phyloP scores from a whole-genome alignment of 1,284 basidiomycete species.

The Tausonia pullulans region DNA sequence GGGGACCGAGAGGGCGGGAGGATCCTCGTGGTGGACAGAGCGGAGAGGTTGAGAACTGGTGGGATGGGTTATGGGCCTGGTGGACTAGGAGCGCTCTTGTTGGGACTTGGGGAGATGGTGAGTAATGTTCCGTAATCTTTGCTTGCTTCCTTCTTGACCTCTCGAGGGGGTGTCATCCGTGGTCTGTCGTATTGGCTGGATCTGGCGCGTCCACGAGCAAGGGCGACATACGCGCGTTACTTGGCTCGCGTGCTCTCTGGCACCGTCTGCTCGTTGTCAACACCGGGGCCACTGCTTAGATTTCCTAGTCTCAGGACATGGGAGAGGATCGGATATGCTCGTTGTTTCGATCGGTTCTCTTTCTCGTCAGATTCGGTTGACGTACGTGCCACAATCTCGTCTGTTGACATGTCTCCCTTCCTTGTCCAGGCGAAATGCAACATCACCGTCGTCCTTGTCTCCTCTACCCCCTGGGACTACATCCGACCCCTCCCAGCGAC shows the following conservation, averaged over 20 bases:
- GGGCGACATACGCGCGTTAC: neutral
- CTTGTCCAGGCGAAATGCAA: neutral
- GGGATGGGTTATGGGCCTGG: slow-evolving; percentile 7
- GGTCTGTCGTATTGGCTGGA: no score
- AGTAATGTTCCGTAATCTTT: neutral
- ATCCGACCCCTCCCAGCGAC: slow-evolving; percentile 5
- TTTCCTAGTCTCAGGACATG: neutral
- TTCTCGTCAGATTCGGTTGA: neutral
- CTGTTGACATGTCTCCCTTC: neutral
- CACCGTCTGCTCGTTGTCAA: neutral
- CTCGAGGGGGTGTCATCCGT: no score
- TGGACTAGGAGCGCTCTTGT: slow-evolving; percentile 5
- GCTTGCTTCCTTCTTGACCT: neutral
- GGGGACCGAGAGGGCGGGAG: neutral
- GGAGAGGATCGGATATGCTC: neutral
- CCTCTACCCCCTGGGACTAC: slow-evolving; percentile 10
- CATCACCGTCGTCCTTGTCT: slow-evolving; percentile 12
- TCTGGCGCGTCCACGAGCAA: no score
- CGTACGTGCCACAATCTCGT: neutral
- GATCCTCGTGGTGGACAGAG: slow-evolving; percentile 12
- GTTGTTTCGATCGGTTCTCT: neutral
- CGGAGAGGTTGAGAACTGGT: slow-evolving; percentile 1
- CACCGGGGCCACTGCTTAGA: neutral
- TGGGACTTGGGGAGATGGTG: slow-evolving; percentile 7
- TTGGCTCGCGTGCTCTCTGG: no score